Percentiles rank a stretch among this genome's conserved stretches.
phyloP scores from a whole-genome alignment of 768 basidiomycete species.

The Coprinopsis cinerea region DNA sequence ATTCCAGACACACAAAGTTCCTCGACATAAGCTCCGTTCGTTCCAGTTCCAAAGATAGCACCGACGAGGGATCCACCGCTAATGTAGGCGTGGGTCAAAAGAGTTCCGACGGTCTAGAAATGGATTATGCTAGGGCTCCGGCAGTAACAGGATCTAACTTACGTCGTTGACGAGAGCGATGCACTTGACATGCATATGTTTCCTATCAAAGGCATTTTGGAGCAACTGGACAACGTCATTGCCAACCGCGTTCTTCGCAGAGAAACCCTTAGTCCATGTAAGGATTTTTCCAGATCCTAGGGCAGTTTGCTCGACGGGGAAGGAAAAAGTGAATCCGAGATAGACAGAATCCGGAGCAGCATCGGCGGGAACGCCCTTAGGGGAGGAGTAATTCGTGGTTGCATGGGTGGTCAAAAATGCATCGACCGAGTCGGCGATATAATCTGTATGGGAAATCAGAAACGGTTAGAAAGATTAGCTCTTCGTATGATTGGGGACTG shows the following conservation, averaged over 20 bases:
- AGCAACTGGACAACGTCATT: slow-evolving; percentile 85
- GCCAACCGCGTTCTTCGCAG: slow-evolving; percentile 86
- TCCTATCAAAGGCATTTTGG: slow-evolving; percentile 88
- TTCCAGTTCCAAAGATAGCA: slow-evolving; percentile 96
- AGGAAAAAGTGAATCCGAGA: slow-evolving; percentile 94
- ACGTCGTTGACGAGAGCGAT: slow-evolving; percentile 94
- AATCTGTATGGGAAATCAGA: slow-evolving; percentile 51
- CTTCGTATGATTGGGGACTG: no score
- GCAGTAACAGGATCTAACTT: slow-evolving; percentile 21
- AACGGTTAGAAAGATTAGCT: no score
- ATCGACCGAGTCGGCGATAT: slow-evolving; percentile 95
- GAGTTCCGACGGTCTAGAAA: slow-evolving; percentile 85
- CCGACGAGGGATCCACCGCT: slow-evolving; percentile 84
- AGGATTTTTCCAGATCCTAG: slow-evolving; percentile 85
- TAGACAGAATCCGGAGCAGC: slow-evolving; percentile 32
- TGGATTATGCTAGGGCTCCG: slow-evolving; percentile 2
- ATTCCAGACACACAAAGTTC: slow-evolving; percentile 44
- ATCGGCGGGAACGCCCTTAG: slow-evolving; percentile 15
- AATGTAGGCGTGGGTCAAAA: slow-evolving; percentile 91
- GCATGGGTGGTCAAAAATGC: slow-evolving; percentile 74
- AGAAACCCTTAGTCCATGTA: slow-evolving; percentile 94
- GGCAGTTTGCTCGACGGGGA: slow-evolving; percentile 96
- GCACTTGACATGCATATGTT: slow-evolving; percentile 88
- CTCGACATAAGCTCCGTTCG: slow-evolving; percentile 97
- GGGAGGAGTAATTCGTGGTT: slow-evolving; percentile 36